Base-by-base conservation (phyloP, 164 flowering plant species). In the Kingdonia uniflora region DNA sequence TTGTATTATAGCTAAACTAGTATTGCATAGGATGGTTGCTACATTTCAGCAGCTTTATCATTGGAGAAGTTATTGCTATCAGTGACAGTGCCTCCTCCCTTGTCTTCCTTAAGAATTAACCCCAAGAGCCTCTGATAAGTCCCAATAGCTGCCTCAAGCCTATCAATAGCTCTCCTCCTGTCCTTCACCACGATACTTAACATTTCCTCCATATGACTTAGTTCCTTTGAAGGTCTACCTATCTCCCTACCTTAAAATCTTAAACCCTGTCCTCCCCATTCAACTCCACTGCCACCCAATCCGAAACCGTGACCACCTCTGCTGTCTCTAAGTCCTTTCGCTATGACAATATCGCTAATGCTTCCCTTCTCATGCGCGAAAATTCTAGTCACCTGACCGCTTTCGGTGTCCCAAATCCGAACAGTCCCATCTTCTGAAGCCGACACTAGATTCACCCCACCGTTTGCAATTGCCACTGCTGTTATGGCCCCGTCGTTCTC, bases 401-500 rank as follows among this genome's bases (percentile, higher is more conserved):
- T 55, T 29, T 63, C 70, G 13, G 51, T 55, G 11, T 72, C 74
- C 82, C 77, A 74, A 13, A 72, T 24, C 54, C 65, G 51, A 21
- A 77, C 42, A 19, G 56, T 54, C 23, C 85, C 85, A 19, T 74
- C 82, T 52, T 75, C 80, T 0, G 82, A 65, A 13, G 77, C 78
- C 2, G 82, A 69, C 11, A 75, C 66, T 51, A 77, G 8, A 45
- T 59, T 55, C 58, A 49, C 35, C 4, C 66, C 67, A 11, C 25
- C 39, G 15, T 57, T 68, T n/a, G 14, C 25, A 52, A 59, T 11
- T n/a, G 26, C 57, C 49, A 64, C 15, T 14, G 56, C 64, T 21
- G 70, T 66, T 11, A 79, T 61, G 8, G 67, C 55, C 6, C 67
- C 69, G 2, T 45, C n/a, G 17, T 75, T 71, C 35, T 63, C 74